Percentiles rank a stretch among this genome's conserved stretches.
phyloP scores from a whole-genome alignment of 2,329 filamentous ascomycete species.

The Albifimbria verrucaria region DNA sequence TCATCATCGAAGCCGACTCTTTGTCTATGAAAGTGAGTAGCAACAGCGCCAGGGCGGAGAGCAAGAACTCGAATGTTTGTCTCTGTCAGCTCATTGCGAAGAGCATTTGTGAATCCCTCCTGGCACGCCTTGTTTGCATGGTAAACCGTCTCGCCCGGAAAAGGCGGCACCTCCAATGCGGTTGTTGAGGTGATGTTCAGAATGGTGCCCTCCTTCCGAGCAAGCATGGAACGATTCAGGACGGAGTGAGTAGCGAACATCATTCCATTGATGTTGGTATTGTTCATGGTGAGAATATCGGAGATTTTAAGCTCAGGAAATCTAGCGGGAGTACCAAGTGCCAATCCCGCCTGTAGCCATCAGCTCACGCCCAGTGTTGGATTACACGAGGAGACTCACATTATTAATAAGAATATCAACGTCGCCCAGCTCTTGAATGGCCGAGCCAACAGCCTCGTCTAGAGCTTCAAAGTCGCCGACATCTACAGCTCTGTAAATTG shows the following conservation, averaged over 20 bases:
- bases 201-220: slow-evolving; percentile 37
- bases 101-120: slow-evolving; percentile 45
- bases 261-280: slow-evolving; percentile 44
- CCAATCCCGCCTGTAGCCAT: slow-evolving; percentile 28
- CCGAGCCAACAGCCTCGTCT: slow-evolving; percentile 23
- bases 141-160: slow-evolving; percentile 46
- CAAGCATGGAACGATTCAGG: slow-evolving; percentile 39
- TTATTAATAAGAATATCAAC: slow-evolving; percentile 47
- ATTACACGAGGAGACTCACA: slow-evolving; percentile 8
- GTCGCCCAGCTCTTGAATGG: slow-evolving; percentile 27
- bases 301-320: slow-evolving; percentile 39
- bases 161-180: slow-evolving; percentile 43
- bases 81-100: slow-evolving; percentile 42
- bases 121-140: slow-evolving; percentile 44
- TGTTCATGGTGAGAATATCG: slow-evolving; percentile 41
- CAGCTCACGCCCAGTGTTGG: background rate
- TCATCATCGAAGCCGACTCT: slow-evolving; percentile 40
- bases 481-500: slow-evolving; percentile 18
- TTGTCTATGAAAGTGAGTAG: slow-evolving; percentile 44
- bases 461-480: slow-evolving; percentile 27
- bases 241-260: slow-evolving; percentile 43
- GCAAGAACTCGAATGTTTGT: slow-evolving; percentile 45
- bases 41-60: slow-evolving; percentile 43
- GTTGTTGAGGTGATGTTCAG: slow-evolving; percentile 46
- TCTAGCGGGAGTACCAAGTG: slow-evolving; percentile 38